Conservation (phyloP, 2,329 filamentous ascomycete genomes). For the Curvularia sp. region DNA sequence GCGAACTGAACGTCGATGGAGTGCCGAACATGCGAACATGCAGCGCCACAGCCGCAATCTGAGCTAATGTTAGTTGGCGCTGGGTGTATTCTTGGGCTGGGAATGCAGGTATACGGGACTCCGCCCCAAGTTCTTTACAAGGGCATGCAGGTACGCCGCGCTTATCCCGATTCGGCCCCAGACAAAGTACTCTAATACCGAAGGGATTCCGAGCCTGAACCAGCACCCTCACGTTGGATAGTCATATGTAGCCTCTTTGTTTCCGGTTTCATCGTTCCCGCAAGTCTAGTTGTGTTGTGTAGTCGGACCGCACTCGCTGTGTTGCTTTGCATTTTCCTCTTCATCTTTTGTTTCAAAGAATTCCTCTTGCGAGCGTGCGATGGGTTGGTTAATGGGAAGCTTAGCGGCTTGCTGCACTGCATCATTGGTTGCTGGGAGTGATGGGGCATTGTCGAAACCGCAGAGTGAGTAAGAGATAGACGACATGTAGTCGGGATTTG, state of each 20-base stretch:
- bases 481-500: neutral
- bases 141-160: conserved; percentile 15
- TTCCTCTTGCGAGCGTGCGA: conserved; percentile 37
- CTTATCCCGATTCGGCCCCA: conserved; percentile 32
- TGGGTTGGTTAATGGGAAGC: conserved; percentile 44
- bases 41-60: conserved; percentile 16
- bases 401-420: conserved; percentile 24
- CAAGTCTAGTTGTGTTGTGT: conserved; percentile 23
- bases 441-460: conserved; percentile 1
- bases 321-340: conserved; percentile 28
- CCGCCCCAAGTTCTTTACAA: conserved; percentile 40
- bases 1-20: neutral
- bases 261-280: conserved; percentile 32
- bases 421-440: conserved; percentile 5
- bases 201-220: conserved; percentile 33
- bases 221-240: conserved; percentile 28
- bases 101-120: conserved; percentile 28
- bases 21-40: conserved; percentile 13
- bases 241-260: conserved; percentile 34
- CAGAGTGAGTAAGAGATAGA: conserved; percentile 6
- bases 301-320: conserved; percentile 4
- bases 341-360: conserved; percentile 30
- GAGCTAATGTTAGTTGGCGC: conserved; percentile 44
- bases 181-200: conserved; percentile 23
- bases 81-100: conserved; percentile 36